Base-by-base conservation (phyloP, 148 eudicot species). In the Persicaria maculosa region DNA sequence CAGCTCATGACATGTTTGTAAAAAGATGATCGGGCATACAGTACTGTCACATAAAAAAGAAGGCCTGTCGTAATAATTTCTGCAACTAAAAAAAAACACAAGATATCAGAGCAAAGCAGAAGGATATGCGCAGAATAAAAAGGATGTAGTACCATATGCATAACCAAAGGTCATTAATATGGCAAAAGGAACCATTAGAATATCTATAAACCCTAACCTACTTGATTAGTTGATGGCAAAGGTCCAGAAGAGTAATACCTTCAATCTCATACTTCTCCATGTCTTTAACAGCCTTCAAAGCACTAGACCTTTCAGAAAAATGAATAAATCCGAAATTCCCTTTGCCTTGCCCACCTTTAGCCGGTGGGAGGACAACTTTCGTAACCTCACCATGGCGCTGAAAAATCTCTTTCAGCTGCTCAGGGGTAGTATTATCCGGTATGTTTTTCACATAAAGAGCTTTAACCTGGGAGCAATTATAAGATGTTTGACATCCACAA, bases 391-490 rank as follows among this genome's bases (percentile, higher is more conserved):
- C 91, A 79, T 88, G 91, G 47, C 84, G 86, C 77, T 88, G 81
- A 78, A 88, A 88, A 15, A 88, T 74, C 59, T 88, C 85, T 77
- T 86, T 88, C 72, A 88, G 81, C 85, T 77, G 84, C 75, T 90
- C 97, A 76, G 90, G 85, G 6, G 88, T 90, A 58, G 92, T 84
- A 76, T 83, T 78, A 79, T 85, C 90, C 20, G 98, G 98, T 83
- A 95, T 76, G 78, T 95, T 95, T 81, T 90, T 95, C 57, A 95
- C 84, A 83, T 95, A 95, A 19, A 92, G 80, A 47, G 98, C 97
- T 83, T 95, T 95, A 50, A 92, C 94, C 98, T 95, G 90, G 15
- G 45, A 46, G 44, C 64, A 44, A 12, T 9, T 15, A 2, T 31
- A 31, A 31, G 40, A 31, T 31, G 40, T 31, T 31, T 31, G 40